phyloP scores from a whole-genome alignment of 176 grass and related monocot genomes.

The Oryza meridionalis region DNA sequence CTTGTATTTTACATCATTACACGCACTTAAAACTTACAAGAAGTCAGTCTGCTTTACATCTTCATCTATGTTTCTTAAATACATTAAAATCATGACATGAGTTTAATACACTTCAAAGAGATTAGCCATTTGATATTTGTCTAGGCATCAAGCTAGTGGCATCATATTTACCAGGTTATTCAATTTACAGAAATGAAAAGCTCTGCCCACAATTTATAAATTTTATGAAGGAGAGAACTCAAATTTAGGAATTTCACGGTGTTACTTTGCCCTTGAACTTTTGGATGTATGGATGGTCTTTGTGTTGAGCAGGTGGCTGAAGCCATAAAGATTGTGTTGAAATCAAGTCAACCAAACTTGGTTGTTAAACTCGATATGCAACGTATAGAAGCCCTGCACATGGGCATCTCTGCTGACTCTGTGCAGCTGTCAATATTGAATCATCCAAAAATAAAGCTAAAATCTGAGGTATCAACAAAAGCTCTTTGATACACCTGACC shows the following conservation, averaged over 20 bases:
- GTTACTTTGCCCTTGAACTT: constrained; percentile 15
- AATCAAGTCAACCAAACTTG: constrained; percentile 71
- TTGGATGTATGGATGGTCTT: constrained; percentile 2
- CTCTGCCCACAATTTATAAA: constrained; percentile 1
- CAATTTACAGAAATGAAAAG: constrained; percentile 15
- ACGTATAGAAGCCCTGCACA: constrained; percentile 62
- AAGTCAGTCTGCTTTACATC: constrained; percentile 7
- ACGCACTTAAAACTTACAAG: not conserved
- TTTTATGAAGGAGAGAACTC: not conserved
- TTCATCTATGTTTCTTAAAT: constrained; percentile 1
- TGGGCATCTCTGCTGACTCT: constrained; percentile 65
- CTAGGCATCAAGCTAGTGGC: constrained; percentile 15
- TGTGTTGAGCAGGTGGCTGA: constrained; percentile 56
- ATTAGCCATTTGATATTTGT: constrained; percentile 8
- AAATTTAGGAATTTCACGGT: not conserved
- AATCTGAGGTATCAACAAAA: constrained; percentile 68
- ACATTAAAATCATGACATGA: not conserved
- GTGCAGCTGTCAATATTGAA: constrained; percentile 83
- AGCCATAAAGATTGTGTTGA: constrained; percentile 67
- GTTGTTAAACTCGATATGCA: constrained; percentile 78
- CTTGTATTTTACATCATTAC: not conserved
- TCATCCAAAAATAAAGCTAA: constrained; percentile 92
- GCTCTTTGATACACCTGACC: constrained; percentile 5
- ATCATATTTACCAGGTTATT: not conserved
- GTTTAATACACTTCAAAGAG: constrained; percentile 21